Percentiles rank a stretch among this genome's conserved stretches.
These are phyloP conservation scores for Plantago coronopus DNA, from an alignment of 305 asterid species.

Conservation along the genomic window DNA sequence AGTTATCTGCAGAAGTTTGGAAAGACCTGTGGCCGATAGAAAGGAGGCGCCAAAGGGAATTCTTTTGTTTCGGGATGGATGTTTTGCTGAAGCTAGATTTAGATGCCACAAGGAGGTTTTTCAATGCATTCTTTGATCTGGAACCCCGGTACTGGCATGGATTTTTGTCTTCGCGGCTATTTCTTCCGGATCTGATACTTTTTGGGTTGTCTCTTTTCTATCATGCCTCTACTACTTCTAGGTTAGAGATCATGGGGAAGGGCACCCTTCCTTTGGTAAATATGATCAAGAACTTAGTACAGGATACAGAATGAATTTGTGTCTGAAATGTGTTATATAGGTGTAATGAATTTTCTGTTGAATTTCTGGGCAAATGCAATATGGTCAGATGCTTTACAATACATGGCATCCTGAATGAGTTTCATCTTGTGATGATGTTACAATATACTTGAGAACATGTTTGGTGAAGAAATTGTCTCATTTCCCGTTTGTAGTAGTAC, in stretches of 20 bases:
- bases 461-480: too few relatives aligned
- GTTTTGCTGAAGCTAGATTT: slow-evolving; percentile 81
- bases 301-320: slow-evolving; percentile 54
- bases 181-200: slow-evolving; percentile 71
- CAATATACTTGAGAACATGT: too few relatives aligned
- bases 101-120: slow-evolving; percentile 77
- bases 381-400: background rate
- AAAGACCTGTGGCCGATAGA: slow-evolving; percentile 92
- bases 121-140: slow-evolving; percentile 77
- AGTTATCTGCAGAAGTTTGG: slow-evolving; percentile 75
- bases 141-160: slow-evolving; percentile 98
- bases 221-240: slow-evolving; percentile 69
- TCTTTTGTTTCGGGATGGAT: slow-evolving; percentile 97
- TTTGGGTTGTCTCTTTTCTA: slow-evolving; percentile 78
- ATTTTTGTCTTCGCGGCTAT: slow-evolving; percentile 82
- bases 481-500: too few relatives aligned
- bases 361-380: slow-evolving; percentile 27
- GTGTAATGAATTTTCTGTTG: slow-evolving; percentile 14
- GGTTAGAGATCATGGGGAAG: slow-evolving; percentile 87
- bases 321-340: slow-evolving; percentile 13
- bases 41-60: slow-evolving; percentile 94
- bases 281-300: slow-evolving; percentile 71
- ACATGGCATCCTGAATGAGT: too few relatives aligned
- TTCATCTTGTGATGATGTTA: too few relatives aligned
- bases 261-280: slow-evolving; percentile 78